Evolutionary conservation across 768 basidiomycete species (phyloP), one percentile per base, ranked within the genome.

Genomic region (Cubamyces sp.): DNA sequence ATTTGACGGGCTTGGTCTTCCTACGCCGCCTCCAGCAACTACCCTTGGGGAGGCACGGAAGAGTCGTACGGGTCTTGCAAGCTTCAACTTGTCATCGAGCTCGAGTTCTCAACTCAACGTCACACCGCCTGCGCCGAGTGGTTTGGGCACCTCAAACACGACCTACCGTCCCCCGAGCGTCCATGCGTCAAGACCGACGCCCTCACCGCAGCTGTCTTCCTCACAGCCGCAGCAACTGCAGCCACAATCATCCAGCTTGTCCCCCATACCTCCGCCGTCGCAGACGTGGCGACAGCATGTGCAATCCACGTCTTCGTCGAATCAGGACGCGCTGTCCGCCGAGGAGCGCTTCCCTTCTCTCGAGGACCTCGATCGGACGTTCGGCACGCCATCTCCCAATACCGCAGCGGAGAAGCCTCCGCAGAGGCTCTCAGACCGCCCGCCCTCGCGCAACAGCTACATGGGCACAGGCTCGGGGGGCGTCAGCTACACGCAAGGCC

Each of bases 261-360:
- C 63, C 0, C 54, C 63, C n/a, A 56, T 61, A 39, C 66, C 55
- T 1, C 41, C 61, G 1, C 60, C 65, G 1, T 57, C 61, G 9
- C 65, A 66, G 34, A 57, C 67, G 12, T 57, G 51, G 49, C 64
- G 65, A 1, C 62, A 65, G 16, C 62, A 66, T n/a, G 39, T 49
- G 9, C 51, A 62, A 47, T 39, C 48, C 12, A 49, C 62, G 0
- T 47, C 62, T 1, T 49, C 54, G n/a, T 53, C 59, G 4, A 34
- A 34, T 18, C 77, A 76, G 42, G 69, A 70, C 42, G 78, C 81
- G 30, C 71, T 81, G 23, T 77, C 82, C 45, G 82, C 79, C 18
- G 93, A 95, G 73, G 81, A 85, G 30, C 82, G 92, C 54, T 97
- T 92, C 73, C 95, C 95, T 0, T 91, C 95, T 0, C 76, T 97